Evolutionary conservation across 495 filamentous ascomycete species (phyloP).

Genomic region (Umbilicaria muhlenbergii): DNA sequence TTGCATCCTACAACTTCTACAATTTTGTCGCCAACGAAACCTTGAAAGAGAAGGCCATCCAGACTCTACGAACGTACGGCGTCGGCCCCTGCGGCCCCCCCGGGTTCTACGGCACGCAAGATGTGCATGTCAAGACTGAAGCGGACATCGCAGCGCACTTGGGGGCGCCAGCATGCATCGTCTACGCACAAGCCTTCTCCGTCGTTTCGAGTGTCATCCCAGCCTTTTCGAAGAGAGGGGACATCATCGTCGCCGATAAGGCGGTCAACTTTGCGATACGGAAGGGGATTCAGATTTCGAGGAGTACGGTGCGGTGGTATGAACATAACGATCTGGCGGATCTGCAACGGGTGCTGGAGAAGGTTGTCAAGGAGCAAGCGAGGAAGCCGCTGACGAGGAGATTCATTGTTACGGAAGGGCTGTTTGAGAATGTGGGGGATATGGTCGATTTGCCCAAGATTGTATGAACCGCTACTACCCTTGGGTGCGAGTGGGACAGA

Average conservation of each 20-base stretch:
- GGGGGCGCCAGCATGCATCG: constrained; percentile 72
- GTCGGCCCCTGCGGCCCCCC: constrained; percentile 94
- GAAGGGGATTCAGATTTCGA: constrained; percentile 82
- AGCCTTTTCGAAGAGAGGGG: constrained; percentile 89
- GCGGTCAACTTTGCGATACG: constrained; percentile 88
- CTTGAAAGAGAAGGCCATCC: constrained; percentile 86
- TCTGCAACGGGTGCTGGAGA: constrained; percentile 69
- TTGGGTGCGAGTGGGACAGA: too few relatives aligned
- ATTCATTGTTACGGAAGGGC: constrained; percentile 91
- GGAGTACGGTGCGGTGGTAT: constrained; percentile 84
- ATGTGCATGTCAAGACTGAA: constrained; percentile 95
- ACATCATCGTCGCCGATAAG: constrained; percentile 96
- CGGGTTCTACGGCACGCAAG: constrained; percentile 95
- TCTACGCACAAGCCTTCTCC: constrained; percentile 90
- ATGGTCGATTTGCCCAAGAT: constrained; percentile 71
- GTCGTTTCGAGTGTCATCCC: constrained; percentile 92
- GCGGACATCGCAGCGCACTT: constrained; percentile 82
- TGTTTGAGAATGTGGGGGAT: constrained; percentile 86
- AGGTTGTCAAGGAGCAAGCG: constrained; percentile 73
- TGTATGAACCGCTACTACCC: constrained; percentile 30
- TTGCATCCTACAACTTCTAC: constrained; percentile 91
- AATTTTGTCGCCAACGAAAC: constrained; percentile 86
- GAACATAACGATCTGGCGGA: constrained; percentile 95
- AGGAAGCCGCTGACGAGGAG: constrained; percentile 78
- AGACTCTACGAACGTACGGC: constrained; percentile 84